Base-by-base conservation (phyloP, 352 stramenopile species). In the Aphanomyces cochlioides region DNA sequence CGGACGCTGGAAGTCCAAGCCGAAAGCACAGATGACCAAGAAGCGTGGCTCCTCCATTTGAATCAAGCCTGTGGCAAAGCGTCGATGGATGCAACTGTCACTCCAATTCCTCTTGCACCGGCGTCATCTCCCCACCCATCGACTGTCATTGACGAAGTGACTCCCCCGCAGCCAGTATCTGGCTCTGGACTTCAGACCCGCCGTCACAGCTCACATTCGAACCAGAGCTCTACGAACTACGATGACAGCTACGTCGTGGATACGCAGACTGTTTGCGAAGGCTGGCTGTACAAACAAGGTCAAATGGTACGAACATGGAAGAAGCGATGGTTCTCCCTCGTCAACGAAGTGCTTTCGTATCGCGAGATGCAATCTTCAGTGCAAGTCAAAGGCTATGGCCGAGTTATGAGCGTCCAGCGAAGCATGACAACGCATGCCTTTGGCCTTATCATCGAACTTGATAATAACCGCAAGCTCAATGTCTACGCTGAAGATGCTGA, bases 401-500 rank as follows among this genome's bases (percentile, higher is more conserved):
- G 48, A 19, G 64, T 70, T 7, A 17, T 48, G 12, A 40, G 38
- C 54, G 64, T 70, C 45, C n/a, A 70, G 21, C 48, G 64, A 15
- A 63, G 34, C 64, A 70, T 45, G 36, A 70, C 64, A 12, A 63
- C 64, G 15, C 86, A 91, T 65, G 73, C 77, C 3, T 89, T 92
- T 64, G 85, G 80, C 3, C 75, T 95, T 36, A 78, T 78, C 15
- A 91, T 95, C 50, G 72, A 91, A 56, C 66, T 95, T 0, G 85
- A 82, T 58, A 78, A 77, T n/a, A 83, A 81, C 60, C 61, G 74
- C 4, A 83, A 79, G 10, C 74, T 95, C 59, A 78, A 92, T 39
- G 86, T 90, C 59, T 92, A 93, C 59, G 80, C 85, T 0, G 83
- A 92, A 40, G 83, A 84, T 15, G 93, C 91, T 68, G 84, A 92